Conservation (phyloP, 208 protist species). For the Crithidia brevicula region DNA sequence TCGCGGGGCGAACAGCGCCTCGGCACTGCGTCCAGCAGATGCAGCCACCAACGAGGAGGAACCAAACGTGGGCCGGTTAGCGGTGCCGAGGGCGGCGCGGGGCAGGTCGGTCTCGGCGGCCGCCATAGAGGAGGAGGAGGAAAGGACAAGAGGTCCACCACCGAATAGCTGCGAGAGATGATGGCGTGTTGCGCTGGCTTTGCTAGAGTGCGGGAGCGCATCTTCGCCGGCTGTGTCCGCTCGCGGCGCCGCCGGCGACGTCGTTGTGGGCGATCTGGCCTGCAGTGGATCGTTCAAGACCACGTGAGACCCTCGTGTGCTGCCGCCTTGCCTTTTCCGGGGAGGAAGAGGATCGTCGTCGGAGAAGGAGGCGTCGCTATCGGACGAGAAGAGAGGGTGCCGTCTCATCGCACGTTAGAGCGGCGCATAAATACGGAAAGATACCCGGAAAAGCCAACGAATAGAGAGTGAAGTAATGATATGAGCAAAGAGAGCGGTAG, state of each 20-base stretch:
- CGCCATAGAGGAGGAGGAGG: not conserved
- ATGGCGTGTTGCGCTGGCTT: constrained; percentile 23
- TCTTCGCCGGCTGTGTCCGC: not conserved
- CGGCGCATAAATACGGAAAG: too few relatives aligned
- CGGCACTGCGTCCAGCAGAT: not conserved
- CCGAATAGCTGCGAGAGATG: constrained; percentile 30
- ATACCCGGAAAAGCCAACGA: not conserved
- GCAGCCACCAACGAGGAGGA: not conserved
- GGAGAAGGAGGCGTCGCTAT: constrained; percentile 28
- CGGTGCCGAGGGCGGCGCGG: not conserved
- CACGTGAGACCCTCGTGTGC: not conserved
- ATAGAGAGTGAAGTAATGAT: constrained; percentile 3
- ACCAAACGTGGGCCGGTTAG: not conserved
- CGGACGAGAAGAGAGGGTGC: constrained; percentile 11
- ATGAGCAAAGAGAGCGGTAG: too few relatives aligned
- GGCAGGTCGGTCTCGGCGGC: not conserved
- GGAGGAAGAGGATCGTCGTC: constrained; percentile 2
- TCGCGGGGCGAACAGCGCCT: not conserved
- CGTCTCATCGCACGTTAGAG: constrained; percentile 20
- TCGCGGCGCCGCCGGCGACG: not conserved
- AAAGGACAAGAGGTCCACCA: not conserved
- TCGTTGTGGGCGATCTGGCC: not conserved
- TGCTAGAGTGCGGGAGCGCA: constrained; percentile 9
- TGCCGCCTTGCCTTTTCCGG: not conserved
- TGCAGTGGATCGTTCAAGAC: not conserved